Evolutionary conservation across 257 asterid genomes (phyloP), one percentile per base, ranked within the genome.

Genomic region (Misopates orontium): DNA sequence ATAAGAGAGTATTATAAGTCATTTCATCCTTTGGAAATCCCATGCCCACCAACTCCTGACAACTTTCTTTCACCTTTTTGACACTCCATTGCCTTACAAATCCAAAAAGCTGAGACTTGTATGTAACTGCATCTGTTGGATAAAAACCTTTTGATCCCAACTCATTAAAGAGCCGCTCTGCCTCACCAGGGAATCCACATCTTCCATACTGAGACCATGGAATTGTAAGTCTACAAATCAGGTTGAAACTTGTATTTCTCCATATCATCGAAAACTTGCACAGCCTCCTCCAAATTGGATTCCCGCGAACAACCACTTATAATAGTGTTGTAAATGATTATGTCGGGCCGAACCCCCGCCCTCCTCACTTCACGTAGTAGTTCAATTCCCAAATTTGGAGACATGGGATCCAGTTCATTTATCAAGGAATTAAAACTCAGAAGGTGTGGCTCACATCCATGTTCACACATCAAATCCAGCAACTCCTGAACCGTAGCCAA

Each of bases 71-170:
- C 60, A 93, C 99, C 79, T 86, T 93, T 36, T 68, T 80, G 68
- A 74, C 79, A 68, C 86, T 90, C 79, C 97, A 94, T 68, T 82
- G 92, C 76, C 84, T 90, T 51, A 96, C 95, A 74, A 85, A 93
- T 21, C 97, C 99, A 69, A 74, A 84, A 63, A 93, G 84, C 40
- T 90, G 79, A 97, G 53, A 93, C 78, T 90, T 93, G 76, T 93
- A 93, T 0, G 99, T 87, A 48, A 90, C 99, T 25, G 95, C 95
- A 76, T 93, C 99, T 83, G 82, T 97, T 1, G 99, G 99, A 24
- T 31, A 56, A 73, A 90, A 90, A n/a, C n/a, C 77, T 75, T 82
- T 86, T 1, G 82, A 73, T 66, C 79, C 83, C 85, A 90, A 77
- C 81, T 83, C 96, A 32, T 73, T 64, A 71, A 87, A 86, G 69